These are phyloP conservation scores for Cutaneotrichosporon cavernicola DNA, from an alignment of 1,284 basidiomycete genomes.

Conservation along the genomic window DNA sequence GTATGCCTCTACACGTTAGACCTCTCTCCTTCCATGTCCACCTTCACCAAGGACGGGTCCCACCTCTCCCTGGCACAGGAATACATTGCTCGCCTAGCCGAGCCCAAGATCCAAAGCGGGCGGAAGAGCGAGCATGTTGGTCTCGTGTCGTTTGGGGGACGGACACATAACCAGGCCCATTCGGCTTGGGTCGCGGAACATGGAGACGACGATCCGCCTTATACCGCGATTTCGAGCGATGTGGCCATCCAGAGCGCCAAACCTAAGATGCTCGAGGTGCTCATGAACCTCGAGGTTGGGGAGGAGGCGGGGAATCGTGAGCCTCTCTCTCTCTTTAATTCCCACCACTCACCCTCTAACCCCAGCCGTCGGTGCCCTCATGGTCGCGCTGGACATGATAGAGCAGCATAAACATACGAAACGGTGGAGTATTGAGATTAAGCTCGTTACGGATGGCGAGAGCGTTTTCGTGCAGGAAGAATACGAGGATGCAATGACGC, in stretches of 20 bases:
- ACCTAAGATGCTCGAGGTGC: conserved; percentile 68
- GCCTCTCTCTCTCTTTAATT: conserved; percentile 11
- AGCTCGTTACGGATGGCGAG: conserved; percentile 73
- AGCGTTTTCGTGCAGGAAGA: conserved; percentile 56
- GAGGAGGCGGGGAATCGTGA: conserved; percentile 45
- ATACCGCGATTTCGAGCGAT: conserved; percentile 73
- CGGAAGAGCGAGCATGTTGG: conserved; percentile 90
- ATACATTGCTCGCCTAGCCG: conserved; percentile 80
- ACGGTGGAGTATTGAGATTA: conserved; percentile 80
- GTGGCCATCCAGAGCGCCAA: conserved; percentile 76
- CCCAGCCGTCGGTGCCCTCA: conserved; percentile 78
- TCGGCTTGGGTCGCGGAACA: conserved; percentile 53
- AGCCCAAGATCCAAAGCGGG: conserved; percentile 86
- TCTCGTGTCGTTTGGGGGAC: conserved; percentile 77
- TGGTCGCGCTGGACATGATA: conserved; percentile 75
- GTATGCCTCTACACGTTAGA: conserved; percentile 69
- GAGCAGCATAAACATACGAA: conserved; percentile 57
- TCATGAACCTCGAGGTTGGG: conserved; percentile 65
- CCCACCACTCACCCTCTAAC: conserved; percentile 4
- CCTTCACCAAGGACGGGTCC: conserved; percentile 61
- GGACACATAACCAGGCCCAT: conserved; percentile 71
- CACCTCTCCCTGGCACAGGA: conserved; percentile 79
- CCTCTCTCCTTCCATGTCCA: conserved; percentile 80
- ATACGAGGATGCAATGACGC: conserved; percentile 68
- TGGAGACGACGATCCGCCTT: conserved; percentile 54